Percentiles rank a stretch among this genome's conserved stretches.
These are phyloP conservation scores for Malus hybrid DNA, from an alignment of 331 rosid species.

Conservation along the genomic window DNA sequence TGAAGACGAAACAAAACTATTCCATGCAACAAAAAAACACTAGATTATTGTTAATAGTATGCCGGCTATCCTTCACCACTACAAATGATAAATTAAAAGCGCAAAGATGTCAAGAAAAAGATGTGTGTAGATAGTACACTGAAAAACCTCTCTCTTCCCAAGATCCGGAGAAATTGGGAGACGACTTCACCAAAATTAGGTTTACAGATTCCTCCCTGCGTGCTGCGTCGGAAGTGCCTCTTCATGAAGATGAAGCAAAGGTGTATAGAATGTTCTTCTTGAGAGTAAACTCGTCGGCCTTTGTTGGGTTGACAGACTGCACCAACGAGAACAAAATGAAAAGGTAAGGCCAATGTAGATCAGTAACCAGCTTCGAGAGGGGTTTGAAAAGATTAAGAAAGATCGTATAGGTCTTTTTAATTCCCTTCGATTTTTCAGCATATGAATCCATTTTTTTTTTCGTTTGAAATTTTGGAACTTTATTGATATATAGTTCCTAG, in stretches of 20 bases:
- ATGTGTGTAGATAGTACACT: conserved; percentile 4
- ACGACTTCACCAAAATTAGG: conserved; percentile 2
- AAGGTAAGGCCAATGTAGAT: background rate
- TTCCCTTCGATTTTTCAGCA: background rate
- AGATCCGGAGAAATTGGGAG: conserved; percentile 12
- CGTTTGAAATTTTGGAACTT: background rate
- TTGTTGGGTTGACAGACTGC: conserved; percentile 78
- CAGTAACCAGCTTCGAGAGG: too few species aligned
- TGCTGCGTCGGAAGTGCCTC: background rate
- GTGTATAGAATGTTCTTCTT: conserved; percentile 76
- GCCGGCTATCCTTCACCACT: background rate
- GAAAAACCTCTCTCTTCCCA: background rate
- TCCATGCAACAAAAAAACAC: background rate
- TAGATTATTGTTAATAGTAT: background rate
- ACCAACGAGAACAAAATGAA: background rate
- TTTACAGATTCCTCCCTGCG: conserved; percentile 11
- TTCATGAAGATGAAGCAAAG: conserved; percentile 41
- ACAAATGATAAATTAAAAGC: background rate
- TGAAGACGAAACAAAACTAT: background rate
- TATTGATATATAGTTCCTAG: background rate
- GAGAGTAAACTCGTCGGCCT: conserved; percentile 78
- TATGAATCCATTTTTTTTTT: background rate
- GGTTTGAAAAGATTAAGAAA: too few species aligned
- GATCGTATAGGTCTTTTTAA: background rate
- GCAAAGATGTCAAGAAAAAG: conserved; percentile 10